phyloP scores from a whole-genome alignment of 441 rosid species.

The Gossypium laxum region DNA sequence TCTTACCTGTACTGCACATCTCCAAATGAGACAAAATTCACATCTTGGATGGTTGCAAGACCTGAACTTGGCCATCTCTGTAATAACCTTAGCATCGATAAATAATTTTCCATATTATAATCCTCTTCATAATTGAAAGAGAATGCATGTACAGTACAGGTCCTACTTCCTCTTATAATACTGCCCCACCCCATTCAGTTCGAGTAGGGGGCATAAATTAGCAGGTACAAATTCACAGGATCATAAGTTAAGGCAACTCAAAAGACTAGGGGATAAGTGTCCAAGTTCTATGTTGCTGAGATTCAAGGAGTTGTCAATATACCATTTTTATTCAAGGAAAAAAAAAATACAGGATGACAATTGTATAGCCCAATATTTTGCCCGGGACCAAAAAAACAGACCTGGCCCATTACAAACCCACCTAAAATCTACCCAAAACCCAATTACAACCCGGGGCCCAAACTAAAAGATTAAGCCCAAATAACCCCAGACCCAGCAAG shows the following conservation, averaged over 20 bases:
- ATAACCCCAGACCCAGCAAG: too few species aligned
- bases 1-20: conserved; percentile 72
- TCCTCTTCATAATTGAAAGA: conserved; percentile 8
- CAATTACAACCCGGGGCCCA: too few species aligned
- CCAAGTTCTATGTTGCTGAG: background rate
- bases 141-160: conserved; percentile 45
- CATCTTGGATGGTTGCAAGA: conserved; percentile 78
- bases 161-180: conserved; percentile 1
- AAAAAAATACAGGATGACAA: background rate
- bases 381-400: too few species aligned
- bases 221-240: conserved; percentile 5
- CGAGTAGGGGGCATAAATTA: background rate
- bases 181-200: background rate
- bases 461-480: too few species aligned
- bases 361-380: background rate
- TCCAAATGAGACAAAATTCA: conserved; percentile 45
- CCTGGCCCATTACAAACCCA: too few species aligned
- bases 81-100: conserved; percentile 74
- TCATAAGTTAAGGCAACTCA: background rate
- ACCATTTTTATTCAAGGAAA: background rate
- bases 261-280: background rate
- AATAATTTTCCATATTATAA: conserved; percentile 24
- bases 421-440: too few species aligned
- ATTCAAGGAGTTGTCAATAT: background rate
- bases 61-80: conserved; percentile 94